phyloP scores from a whole-genome alignment of 768 basidiomycete genomes.

The Mycena pura region DNA sequence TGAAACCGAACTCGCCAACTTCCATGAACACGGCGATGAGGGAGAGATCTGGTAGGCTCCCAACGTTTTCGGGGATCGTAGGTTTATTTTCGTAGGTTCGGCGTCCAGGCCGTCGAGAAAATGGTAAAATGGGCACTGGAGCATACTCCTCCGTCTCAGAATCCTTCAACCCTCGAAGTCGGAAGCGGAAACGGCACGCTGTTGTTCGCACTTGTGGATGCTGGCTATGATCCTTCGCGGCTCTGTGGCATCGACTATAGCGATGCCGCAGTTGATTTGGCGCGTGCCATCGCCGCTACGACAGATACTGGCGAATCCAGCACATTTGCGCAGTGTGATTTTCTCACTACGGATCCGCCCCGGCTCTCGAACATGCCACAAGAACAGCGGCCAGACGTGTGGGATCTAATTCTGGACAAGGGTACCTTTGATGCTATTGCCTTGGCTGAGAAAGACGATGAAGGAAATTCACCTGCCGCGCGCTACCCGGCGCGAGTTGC shows the following conservation, averaged over 20 bases:
- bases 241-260: conserved; percentile 83
- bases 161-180: conserved; percentile 72
- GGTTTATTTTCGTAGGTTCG: conserved; percentile 65
- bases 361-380: conserved; percentile 30
- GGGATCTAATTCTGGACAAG: conserved; percentile 85
- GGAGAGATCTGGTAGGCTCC: conserved; percentile 77
- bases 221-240: conserved; percentile 59
- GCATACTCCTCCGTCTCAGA: conserved; percentile 54
- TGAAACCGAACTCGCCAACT: conserved; percentile 71
- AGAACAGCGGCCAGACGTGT: conserved; percentile 41
- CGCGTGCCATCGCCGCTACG: conserved; percentile 57
- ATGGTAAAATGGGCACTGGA: conserved; percentile 78
- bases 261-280: conserved; percentile 68
- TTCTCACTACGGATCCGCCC: conserved; percentile 62
- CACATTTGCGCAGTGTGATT: conserved; percentile 67
- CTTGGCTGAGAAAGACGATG: conserved; percentile 63
- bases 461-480: conserved; percentile 59
- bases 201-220: conserved; percentile 72
- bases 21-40: conserved; percentile 80
- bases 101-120: conserved; percentile 73
- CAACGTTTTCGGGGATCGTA: background rate
- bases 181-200: conserved; percentile 84
- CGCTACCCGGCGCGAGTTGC: conserved; percentile 66
- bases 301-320: conserved; percentile 51
- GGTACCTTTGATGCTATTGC: conserved; percentile 92